These are phyloP conservation scores for Starmerella roubikii DNA, from an alignment of 805 yeast genomes.

Conservation along the genomic window DNA sequence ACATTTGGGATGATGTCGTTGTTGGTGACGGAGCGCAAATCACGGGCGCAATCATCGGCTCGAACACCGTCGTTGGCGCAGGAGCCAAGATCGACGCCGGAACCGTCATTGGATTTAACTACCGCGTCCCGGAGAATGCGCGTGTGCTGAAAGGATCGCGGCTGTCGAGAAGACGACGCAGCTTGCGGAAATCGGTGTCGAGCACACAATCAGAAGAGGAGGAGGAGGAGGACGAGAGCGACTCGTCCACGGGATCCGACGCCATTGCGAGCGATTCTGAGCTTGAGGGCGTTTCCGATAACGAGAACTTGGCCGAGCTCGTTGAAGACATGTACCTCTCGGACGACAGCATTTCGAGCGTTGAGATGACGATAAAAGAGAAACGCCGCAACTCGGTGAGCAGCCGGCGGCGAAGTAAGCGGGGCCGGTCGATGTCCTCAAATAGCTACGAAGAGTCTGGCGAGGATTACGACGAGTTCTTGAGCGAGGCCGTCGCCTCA, in stretches of 20 bases:
- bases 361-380: constrained; percentile 5
- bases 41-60: constrained; percentile 58
- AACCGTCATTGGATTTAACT: constrained; percentile 65
- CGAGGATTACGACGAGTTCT: constrained; percentile 63
- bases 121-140: constrained; percentile 44
- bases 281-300: constrained; percentile 10
- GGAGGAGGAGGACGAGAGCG: constrained; percentile 10
- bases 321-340: constrained; percentile 24
- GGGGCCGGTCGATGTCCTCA: constrained; percentile 18
- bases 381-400: constrained; percentile 6
- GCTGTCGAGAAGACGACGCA: constrained; percentile 6
- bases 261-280: constrained; percentile 4
- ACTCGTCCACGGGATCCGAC: constrained; percentile 12
- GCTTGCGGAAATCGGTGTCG: constrained; percentile 26
- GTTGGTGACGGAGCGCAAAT: constrained; percentile 54
- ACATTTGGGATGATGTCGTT: constrained; percentile 72
- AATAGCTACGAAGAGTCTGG: constrained; percentile 32
- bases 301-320: constrained; percentile 16
- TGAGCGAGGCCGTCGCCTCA: constrained; percentile 83
- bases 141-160: constrained; percentile 19
- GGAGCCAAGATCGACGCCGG: constrained; percentile 49
- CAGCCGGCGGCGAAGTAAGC: constrained; percentile 1
- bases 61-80: constrained; percentile 40
- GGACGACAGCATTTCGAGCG: constrained; percentile 24
- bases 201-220: constrained; percentile 16